Conservation (phyloP, 495 filamentous ascomycete genomes). For the Podospora fimiseda region DNA sequence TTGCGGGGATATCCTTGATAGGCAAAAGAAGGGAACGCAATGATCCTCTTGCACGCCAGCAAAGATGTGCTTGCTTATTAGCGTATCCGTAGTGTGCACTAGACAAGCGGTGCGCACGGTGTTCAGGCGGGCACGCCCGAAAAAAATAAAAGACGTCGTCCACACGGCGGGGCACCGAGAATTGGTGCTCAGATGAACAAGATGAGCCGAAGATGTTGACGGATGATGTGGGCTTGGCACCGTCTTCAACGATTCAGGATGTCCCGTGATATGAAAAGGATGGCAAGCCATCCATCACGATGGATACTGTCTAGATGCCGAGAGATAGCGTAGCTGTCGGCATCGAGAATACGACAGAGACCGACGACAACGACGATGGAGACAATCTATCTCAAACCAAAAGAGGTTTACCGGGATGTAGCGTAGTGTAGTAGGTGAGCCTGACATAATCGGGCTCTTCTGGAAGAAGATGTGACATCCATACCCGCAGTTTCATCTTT, state of each 20-base stretch:
- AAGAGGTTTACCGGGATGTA: no score
- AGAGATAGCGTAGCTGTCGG: no score
- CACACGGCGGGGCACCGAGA: not conserved
- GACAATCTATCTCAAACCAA: not conserved
- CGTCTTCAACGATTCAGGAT: not conserved
- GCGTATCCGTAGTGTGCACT: no score
- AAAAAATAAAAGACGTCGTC: not conserved
- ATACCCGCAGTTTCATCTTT: conserved; percentile 22
- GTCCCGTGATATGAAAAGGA: no score
- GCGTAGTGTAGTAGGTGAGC: no score
- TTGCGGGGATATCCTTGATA: not conserved
- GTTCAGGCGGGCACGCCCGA: not conserved
- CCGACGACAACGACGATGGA: not conserved
- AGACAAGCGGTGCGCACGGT: not conserved
- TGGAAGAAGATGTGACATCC: conserved; percentile 25
- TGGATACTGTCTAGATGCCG: no score
- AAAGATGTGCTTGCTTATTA: no score
- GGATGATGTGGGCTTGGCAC: not conserved
- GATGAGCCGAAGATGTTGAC: not conserved
- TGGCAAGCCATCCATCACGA: no score
- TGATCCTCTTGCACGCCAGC: not conserved
- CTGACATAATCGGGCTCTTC: conserved; percentile 9
- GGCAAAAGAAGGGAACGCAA: not conserved
- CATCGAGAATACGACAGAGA: no score
- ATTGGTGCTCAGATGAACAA: not conserved